phyloP scores from a whole-genome alignment of 1,139 yeast species.

The Petasospora rhodanensis region DNA sequence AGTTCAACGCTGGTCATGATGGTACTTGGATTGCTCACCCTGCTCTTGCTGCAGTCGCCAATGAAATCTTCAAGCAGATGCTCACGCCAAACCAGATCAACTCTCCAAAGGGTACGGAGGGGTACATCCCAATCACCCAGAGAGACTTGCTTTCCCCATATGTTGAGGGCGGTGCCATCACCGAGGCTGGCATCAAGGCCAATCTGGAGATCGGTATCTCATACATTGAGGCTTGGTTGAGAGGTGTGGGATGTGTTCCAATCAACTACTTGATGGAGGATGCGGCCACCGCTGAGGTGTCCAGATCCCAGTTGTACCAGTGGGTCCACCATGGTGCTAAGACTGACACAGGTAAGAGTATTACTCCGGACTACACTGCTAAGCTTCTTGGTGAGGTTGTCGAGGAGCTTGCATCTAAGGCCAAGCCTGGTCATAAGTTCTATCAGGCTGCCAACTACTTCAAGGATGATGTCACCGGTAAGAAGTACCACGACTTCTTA shows the following conservation, averaged over 20 bases:
- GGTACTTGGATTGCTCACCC: constrained; percentile 87
- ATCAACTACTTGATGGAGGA: constrained; percentile 83
- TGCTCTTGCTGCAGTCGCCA: constrained; percentile 69
- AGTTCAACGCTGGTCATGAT: constrained; percentile 72
- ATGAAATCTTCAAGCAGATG: constrained; percentile 77
- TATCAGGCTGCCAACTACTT: constrained; percentile 54
- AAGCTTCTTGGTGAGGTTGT: constrained; percentile 59
- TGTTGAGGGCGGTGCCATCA: constrained; percentile 60
- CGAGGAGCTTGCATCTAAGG: constrained; percentile 49
- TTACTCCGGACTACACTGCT: constrained; percentile 54
- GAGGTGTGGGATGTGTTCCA: constrained; percentile 78
- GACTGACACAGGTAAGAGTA: constrained; percentile 52
- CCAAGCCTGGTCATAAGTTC: constrained; percentile 44
- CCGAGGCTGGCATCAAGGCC: constrained; percentile 70
- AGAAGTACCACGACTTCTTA: constrained; percentile 61
- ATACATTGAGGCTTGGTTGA: constrained; percentile 81
- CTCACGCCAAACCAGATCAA: constrained; percentile 79
- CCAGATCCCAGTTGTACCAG: constrained; percentile 78
- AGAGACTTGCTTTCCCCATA: constrained; percentile 67
- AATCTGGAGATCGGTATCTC: constrained; percentile 69
- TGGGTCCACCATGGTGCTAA: constrained; percentile 74
- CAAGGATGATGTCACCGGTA: constrained; percentile 63
- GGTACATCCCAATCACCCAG: constrained; percentile 44
- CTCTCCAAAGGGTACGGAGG: constrained; percentile 19
- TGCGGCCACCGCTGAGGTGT: constrained; percentile 85